A percentile compares a stretch with the other conserved stretches of the same genome.
These are phyloP conservation scores for Danielia oregonensis DNA, from an alignment of 805 yeast species.

Conservation along the genomic window DNA sequence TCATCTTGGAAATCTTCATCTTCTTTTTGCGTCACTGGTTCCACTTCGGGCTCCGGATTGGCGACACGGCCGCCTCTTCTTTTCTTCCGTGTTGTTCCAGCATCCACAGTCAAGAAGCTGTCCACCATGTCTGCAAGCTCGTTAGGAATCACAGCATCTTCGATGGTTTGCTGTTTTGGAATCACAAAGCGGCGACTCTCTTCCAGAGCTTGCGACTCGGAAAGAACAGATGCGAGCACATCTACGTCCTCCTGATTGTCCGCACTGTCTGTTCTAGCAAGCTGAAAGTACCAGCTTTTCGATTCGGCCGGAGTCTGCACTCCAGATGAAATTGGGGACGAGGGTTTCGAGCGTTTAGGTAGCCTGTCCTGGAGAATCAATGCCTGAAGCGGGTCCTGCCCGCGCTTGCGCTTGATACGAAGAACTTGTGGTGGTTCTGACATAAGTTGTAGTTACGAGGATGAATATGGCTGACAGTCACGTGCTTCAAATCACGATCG, in stretches of 20 bases:
- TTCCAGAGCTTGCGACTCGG: slow-evolving; percentile 17
- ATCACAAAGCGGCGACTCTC: slow-evolving; percentile 31
- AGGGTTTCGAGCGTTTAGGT: slow-evolving; percentile 39
- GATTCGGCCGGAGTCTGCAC: slow-evolving; percentile 31
- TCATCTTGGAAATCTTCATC: slow-evolving; percentile 38
- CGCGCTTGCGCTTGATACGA: slow-evolving; percentile 81
- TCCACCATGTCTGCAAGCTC: slow-evolving; percentile 75
- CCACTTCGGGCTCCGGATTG: slow-evolving; percentile 1
- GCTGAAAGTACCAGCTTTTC: slow-evolving; percentile 34
- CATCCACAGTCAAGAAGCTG: slow-evolving; percentile 45
- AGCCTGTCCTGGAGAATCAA: slow-evolving; percentile 46
- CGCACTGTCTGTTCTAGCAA: slow-evolving; percentile 34
- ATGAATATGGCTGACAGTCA: not conserved
- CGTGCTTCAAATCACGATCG: not conserved
- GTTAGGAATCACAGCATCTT: slow-evolving; percentile 43
- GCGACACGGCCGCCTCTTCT: slow-evolving; percentile 5
- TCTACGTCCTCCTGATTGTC: slow-evolving; percentile 15
- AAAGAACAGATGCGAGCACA: slow-evolving; percentile 22
- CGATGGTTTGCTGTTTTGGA: slow-evolving; percentile 29
- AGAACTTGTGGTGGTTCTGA: slow-evolving; percentile 55
- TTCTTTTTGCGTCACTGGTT: not conserved
- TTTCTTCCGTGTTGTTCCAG: slow-evolving; percentile 11
- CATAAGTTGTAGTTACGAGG: not conserved
- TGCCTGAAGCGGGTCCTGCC: slow-evolving; percentile 86
- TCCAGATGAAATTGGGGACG: slow-evolving; percentile 26